Conservation (phyloP, 2,329 filamentous ascomycete species). For the Colletotrichum navitas region DNA sequence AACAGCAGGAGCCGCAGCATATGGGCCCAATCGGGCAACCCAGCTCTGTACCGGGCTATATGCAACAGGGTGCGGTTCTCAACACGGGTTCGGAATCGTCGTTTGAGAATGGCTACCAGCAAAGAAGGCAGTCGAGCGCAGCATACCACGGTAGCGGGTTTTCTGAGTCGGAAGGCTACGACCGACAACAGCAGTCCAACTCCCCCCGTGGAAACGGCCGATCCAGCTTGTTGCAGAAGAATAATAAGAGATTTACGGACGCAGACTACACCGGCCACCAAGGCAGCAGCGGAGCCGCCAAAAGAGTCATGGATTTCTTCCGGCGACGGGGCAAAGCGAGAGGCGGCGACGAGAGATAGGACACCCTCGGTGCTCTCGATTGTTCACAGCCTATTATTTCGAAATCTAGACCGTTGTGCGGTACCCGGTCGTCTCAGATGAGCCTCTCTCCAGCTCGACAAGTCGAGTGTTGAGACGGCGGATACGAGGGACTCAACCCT, state of each 20-base stretch:
- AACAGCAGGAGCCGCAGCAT: slow-evolving; percentile 53
- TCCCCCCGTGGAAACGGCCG: slow-evolving; percentile 45
- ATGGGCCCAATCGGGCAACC: slow-evolving; percentile 52
- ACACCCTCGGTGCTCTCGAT: slow-evolving; percentile 25
- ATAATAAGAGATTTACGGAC: slow-evolving; percentile 88
- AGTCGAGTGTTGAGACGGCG: slow-evolving; percentile 31
- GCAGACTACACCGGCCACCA: slow-evolving; percentile 79
- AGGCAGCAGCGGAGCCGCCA: slow-evolving; percentile 87
- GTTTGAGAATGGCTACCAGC: slow-evolving; percentile 53
- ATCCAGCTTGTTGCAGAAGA: slow-evolving; percentile 74
- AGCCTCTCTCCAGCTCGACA: slow-evolving; percentile 38
- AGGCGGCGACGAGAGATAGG: slow-evolving; percentile 67
- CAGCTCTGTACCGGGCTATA: slow-evolving; percentile 61
- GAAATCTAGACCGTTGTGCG: slow-evolving; percentile 33
- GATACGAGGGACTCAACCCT: background rate
- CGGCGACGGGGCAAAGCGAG: slow-evolving; percentile 84
- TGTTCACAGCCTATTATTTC: slow-evolving; percentile 28
- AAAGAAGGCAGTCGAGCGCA: slow-evolving; percentile 54
- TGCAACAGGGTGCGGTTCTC: slow-evolving; percentile 61
- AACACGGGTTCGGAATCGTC: slow-evolving; percentile 68
- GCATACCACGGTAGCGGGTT: slow-evolving; percentile 58
- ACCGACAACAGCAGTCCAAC: slow-evolving; percentile 55
- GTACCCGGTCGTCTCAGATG: slow-evolving; percentile 33
- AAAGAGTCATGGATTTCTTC: slow-evolving; percentile 99
- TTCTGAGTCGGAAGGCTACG: slow-evolving; percentile 58